Base-by-base conservation (phyloP, 1,284 basidiomycete genomes). In the Microbotryum lychnidis-dioicae region DNA sequence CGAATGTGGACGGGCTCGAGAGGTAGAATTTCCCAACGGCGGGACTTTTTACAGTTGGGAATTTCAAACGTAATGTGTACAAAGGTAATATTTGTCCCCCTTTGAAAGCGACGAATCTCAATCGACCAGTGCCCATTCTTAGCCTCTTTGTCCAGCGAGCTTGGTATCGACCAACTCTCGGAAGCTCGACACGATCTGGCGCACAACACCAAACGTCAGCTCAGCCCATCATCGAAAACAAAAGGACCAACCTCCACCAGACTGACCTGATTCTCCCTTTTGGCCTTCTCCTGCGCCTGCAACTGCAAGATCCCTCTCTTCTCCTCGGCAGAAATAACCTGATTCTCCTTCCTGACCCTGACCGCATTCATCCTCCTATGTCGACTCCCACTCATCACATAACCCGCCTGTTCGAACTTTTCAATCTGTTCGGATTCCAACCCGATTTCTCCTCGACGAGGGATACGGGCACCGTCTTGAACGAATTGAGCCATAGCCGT, bases 361-460 rank as follows among this genome's bases (percentile, higher is more conserved):
- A 98, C 94, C 0, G 93, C 96, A 71, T 94, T 71, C 72, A 73
- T 73, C 21, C 75, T 63, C 56, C 71, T 66, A 64, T 98, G 93
- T 60, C 94, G 80, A 72, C 85, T 89, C 50, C 94, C 94, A 71
- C 88, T 91, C 96, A 98, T 98, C 60, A 98, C 94, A 75, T 94
- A 98, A n/a, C 94, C 94, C 20, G 87, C 87, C 46, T 79, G 73
- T 78, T 98, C 94, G 77, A 83, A 97, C 71, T 81, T 76, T 23
- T 87, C 89, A 71, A 98, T 98, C 74, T 90, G 83, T 27, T 86
- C 84, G 9, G 87, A 84, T 18, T 87, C 86, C 63, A 98, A 78
- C 54, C 94, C 96, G 71, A 98, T 97, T 79, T 98, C 94, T 77
- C 94, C 96, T 80, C 96, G 89, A 62, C 94, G 89, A 4, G 94